phyloP scores from a whole-genome alignment of 2,329 filamentous ascomycete genomes.

The Alternaria gaisen region DNA sequence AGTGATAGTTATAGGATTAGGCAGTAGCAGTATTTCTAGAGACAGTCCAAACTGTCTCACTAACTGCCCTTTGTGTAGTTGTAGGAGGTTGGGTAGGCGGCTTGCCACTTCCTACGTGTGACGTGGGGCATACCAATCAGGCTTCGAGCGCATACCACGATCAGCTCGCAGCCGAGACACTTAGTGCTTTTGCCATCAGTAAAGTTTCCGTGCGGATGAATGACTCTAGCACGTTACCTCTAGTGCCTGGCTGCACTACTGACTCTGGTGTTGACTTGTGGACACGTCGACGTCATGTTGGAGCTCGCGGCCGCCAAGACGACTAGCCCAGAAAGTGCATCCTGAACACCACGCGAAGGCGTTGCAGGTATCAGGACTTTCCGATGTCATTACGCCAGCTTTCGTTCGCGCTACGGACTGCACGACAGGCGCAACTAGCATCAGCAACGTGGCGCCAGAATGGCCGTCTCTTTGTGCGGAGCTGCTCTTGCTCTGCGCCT shows the following conservation, averaged over 20 bases:
- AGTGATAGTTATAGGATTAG: neutral
- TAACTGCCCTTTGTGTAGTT: slow-evolving; percentile 10
- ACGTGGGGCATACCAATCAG: slow-evolving; percentile 44
- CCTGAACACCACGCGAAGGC: slow-evolving; percentile 21
- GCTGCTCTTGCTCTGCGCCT: slow-evolving; percentile 49
- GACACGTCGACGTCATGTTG: slow-evolving; percentile 25
- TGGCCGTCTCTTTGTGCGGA: slow-evolving; percentile 26
- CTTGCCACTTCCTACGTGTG: slow-evolving; percentile 38
- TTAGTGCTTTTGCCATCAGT: slow-evolving; percentile 3
- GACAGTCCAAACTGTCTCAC: slow-evolving; percentile 1
- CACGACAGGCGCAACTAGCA: slow-evolving; percentile 18
- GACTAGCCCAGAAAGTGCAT: slow-evolving; percentile 35
- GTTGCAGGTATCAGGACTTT: slow-evolving; percentile 28
- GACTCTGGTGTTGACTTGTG: slow-evolving; percentile 2
- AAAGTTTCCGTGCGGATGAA: neutral
- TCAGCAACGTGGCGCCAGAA: slow-evolving; percentile 6
- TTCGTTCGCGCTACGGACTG: slow-evolving; percentile 22
- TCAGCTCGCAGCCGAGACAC: slow-evolving; percentile 10
- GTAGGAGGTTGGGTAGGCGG: slow-evolving; percentile 31
- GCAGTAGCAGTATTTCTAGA: neutral
- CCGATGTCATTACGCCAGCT: slow-evolving; percentile 45
- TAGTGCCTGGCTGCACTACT: neutral
- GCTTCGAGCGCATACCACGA: slow-evolving; percentile 8
- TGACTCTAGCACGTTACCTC: slow-evolving; percentile 1
- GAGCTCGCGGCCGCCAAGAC: slow-evolving; percentile 29